Evolutionary conservation across 2,329 filamentous ascomycete species (phyloP), one percentile per base, ranked within the genome.

Genomic region (Dactylellina sp.): DNA sequence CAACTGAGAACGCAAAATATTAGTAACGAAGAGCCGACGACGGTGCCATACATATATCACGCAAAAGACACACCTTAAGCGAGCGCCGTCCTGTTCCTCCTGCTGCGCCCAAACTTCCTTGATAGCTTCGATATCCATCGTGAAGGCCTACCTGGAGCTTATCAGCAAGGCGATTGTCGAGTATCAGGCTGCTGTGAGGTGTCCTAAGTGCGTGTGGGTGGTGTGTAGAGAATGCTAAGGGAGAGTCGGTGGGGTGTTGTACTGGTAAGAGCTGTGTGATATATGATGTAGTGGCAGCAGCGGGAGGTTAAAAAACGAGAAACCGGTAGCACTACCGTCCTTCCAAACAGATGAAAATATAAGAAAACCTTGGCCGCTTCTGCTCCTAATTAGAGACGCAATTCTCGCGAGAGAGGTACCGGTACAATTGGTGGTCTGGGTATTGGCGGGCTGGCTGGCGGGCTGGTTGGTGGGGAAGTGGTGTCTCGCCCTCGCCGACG

Each of bases 1-100:
- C 95, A 99, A 83, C 94, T 79, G 18, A 52, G 2, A 22, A 39
- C 14, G 24, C 25, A 4, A n/a, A 49, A 24, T 32, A 32, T 9
- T 32, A 37, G 44, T 44, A 57, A 37, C 35, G 20, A 32, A 6
- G 39, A 28, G 20, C 11, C 11, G 39, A 44, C 22, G 28, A 42
- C 22, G 14, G 20, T 25, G 35, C 1, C 2, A 25, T 14, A 25
- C 20, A n/a, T 56, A 62, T 59, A 52, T 64, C 18, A 63, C 35
- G 35, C 35, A 40, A 18, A 50, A 20, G 32, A 57, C 25, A 35
- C 72, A 76, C 74, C 74, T 76, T 59, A 76, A 74, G 49, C 75
- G 74, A 68, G 70, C 74, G 28, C 75, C 74, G 57, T 76, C 75
- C 28, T 50, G 68, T 40, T 76, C 75, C 49, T 76, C 72, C 53